These are phyloP conservation scores for Mortierella sp. DNA, from an alignment of 371 early-diverging fungal genomes.

Conservation along the genomic window DNA sequence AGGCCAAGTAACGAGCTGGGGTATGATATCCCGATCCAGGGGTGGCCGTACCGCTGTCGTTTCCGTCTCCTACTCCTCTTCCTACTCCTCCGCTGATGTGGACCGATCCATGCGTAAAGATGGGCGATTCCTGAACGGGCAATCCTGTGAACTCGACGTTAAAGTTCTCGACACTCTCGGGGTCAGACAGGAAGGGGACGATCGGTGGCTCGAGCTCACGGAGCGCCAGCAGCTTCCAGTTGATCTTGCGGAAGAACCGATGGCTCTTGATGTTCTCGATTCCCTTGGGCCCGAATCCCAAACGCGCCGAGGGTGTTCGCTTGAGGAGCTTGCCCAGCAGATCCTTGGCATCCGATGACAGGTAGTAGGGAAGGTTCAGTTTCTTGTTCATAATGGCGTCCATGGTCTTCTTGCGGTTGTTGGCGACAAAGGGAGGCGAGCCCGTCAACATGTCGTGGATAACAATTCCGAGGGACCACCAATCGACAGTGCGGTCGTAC, in stretches of 20 bases:
- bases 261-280: conserved; percentile 87
- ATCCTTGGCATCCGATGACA: conserved; percentile 77
- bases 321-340: conserved; percentile 74
- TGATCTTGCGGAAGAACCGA: conserved; percentile 88
- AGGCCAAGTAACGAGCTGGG: conserved; percentile 37
- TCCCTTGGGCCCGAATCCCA: conserved; percentile 78
- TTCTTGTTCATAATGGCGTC: conserved; percentile 83
- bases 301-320: conserved; percentile 78
- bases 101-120: conserved; percentile 15
- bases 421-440: conserved; percentile 81
- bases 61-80: background rate
- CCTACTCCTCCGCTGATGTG: background rate
- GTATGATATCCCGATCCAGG: conserved; percentile 40
- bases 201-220: conserved; percentile 82
- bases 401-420: conserved; percentile 83
- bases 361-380: conserved; percentile 78
- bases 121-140: conserved; percentile 57
- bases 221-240: conserved; percentile 80
- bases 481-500: conserved; percentile 91
- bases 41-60: background rate
- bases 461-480: conserved; percentile 95
- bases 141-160: conserved; percentile 75
- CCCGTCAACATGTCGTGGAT: conserved; percentile 92
- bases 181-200: conserved; percentile 75
- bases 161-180: conserved; percentile 84